Percentiles rank a stretch among this genome's conserved stretches.
phyloP scores from a whole-genome alignment of 1,284 basidiomycete species.

The Sporisorium exsertum region DNA sequence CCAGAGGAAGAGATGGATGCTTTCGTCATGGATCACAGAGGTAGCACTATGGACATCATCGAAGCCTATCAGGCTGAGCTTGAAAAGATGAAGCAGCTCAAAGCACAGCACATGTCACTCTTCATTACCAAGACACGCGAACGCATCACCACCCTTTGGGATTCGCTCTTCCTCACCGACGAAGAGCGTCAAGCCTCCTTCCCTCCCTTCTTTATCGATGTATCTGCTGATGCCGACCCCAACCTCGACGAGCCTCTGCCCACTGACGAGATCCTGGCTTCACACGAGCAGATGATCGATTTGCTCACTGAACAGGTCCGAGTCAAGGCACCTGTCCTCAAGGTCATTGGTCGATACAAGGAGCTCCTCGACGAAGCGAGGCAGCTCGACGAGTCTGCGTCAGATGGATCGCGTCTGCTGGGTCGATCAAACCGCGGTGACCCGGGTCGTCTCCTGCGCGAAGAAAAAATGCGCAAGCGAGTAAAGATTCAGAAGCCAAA shows the following conservation, averaged over 20 bases:
- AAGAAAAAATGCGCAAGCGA: conserved; percentile 97
- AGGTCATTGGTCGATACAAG: conserved; percentile 86
- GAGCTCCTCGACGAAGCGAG: conserved; percentile 90
- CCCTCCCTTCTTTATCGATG: conserved; percentile 49
- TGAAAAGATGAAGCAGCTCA: conserved; percentile 87
- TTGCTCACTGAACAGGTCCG: conserved; percentile 83
- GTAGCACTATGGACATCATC: conserved; percentile 80
- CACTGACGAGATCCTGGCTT: conserved; percentile 75
- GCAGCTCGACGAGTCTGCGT: conserved; percentile 79
- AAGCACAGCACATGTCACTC: conserved; percentile 84
- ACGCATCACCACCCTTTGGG: conserved; percentile 86
- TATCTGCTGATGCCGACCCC: conserved; percentile 43
- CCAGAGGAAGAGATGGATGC: conserved; percentile 66
- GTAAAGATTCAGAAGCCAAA: conserved; percentile 94
- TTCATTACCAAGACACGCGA: conserved; percentile 86
- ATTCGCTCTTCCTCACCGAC: conserved; percentile 85
- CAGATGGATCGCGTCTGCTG: conserved; percentile 70
- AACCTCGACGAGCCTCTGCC: conserved; percentile 45
- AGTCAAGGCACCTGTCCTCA: conserved; percentile 81
- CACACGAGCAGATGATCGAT: conserved; percentile 88
- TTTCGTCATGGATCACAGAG: conserved; percentile 72
- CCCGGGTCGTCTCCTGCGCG: conserved; percentile 77
- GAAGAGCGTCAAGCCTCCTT: conserved; percentile 77
- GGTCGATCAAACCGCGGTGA: conserved; percentile 75
- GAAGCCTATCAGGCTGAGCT: conserved; percentile 87